Evolutionary conservation across 768 basidiomycete genomes (phyloP).

Genomic region (Naganishia onofrii): DNA sequence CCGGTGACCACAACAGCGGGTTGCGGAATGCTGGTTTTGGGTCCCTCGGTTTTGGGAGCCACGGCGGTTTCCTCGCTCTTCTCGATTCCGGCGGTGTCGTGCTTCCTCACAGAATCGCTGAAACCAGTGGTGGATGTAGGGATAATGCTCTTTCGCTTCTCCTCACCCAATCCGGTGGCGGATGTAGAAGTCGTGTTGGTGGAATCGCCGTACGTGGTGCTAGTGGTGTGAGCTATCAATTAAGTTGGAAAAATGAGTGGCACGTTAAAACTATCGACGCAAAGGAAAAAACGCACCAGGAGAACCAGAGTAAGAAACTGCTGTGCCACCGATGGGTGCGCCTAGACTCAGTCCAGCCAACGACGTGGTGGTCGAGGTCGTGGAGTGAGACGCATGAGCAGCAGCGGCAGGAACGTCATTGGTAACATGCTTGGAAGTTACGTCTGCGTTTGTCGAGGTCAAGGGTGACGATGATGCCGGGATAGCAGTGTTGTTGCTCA

Average conservation of each 20-base stretch:
- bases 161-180: not conserved
- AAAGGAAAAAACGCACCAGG: constrained; percentile 8
- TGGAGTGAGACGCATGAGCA: not conserved
- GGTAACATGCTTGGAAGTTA: not conserved
- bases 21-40: constrained; percentile 1
- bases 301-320: not conserved
- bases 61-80: constrained; percentile 15
- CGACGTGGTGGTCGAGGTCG: not conserved
- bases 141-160: not conserved
- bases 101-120: not conserved
- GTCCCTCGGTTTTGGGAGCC: constrained; percentile 9
- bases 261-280: no score
- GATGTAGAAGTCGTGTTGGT: not conserved
- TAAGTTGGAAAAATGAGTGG: not conserved
- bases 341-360: constrained; percentile 22
- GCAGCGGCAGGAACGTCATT: not conserved
- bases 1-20: constrained; percentile 17
- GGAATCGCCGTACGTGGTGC: not conserved
- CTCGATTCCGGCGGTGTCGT: not conserved
- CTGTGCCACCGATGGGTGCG: constrained; percentile 24
- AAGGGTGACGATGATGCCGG: no score
- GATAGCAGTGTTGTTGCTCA: not conserved
- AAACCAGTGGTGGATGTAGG: not conserved
- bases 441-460: no score
- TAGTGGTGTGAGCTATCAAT: constrained; percentile 6